Evolutionary conservation across 768 basidiomycete species (phyloP), one percentile per base, ranked within the genome.

Genomic region (Naganishia vishniacii): DNA sequence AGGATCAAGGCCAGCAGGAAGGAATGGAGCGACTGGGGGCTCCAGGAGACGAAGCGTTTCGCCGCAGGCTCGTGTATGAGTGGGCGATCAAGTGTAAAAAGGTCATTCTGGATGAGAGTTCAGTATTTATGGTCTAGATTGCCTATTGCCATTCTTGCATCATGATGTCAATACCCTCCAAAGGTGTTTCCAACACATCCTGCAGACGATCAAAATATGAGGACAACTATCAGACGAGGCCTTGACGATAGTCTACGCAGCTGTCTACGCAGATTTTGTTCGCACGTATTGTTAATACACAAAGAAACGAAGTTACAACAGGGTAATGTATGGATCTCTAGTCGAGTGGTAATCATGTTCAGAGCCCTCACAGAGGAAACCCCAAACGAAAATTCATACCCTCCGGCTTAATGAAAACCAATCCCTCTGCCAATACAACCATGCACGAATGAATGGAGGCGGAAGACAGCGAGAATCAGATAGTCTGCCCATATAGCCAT

Each of bases 11-110:
- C 44, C 56, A 18, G 61, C 46, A 15, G 59, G 61, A 11, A 48
- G 61, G 53, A 46, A 48, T 16, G 58, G 62, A 6, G 65, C 47
- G 1, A 48, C 47, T n/a, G 66, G 66, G 2, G 47, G 66, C n/a
- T 53, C 42, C n/a, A 58, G 68, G 45, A 65, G 64, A 58, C 58
- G 66, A 37, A 67, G 66, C 46, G 48, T 51, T 7, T 59, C 53
- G 16, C 66, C 66, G n/a, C 60, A 61, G 29, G 65, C 48, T 51
- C 42, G 65, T 18, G 65, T 66, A 11, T 66, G 34, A 61, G 13
- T 34, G 4, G 32, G 2, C 5, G 1, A 3, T n/a, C 20, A 41
- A 29, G 37, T 44, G 42, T 56, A 41, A 41, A 56, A 56, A 23
- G 53, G 31, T 51, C 32, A 37, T 26, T 6, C 11, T 37, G 32